Evolutionary conservation across 768 basidiomycete genomes (phyloP).

Genomic region (Solioccasus polychromus): DNA sequence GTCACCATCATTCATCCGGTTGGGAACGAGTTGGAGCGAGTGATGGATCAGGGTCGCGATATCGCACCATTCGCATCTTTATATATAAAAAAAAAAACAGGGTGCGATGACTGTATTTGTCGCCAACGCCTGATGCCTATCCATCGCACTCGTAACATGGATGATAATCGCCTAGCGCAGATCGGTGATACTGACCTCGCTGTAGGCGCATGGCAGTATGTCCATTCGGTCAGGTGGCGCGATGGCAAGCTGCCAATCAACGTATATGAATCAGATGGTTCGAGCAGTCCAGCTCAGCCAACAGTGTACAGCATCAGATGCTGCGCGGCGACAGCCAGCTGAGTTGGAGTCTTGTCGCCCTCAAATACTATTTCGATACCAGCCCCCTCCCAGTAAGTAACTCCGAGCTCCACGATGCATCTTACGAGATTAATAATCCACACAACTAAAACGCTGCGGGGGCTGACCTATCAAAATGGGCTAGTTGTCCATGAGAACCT

Average conservation of each 20-base stretch:
- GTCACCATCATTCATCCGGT: slow-evolving; percentile 11
- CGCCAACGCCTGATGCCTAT: slow-evolving; percentile 11
- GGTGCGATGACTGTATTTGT: slow-evolving; percentile 16
- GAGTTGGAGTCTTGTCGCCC: slow-evolving; percentile 20
- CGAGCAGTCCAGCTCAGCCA: slow-evolving; percentile 5
- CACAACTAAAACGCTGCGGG: slow-evolving; percentile 13
- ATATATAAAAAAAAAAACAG: slow-evolving; percentile 4
- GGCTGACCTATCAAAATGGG: slow-evolving; percentile 5
- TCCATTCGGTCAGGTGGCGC: slow-evolving; percentile 15
- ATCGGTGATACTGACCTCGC: slow-evolving; percentile 14
- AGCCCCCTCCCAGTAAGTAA: slow-evolving; percentile 2
- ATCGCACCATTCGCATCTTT: no score
- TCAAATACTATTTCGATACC: slow-evolving; percentile 13
- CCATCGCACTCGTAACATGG: slow-evolving; percentile 5
- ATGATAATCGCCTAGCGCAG: slow-evolving; percentile 11
- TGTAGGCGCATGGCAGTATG: slow-evolving; percentile 19
- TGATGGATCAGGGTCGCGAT: neutral
- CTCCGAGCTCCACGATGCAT: slow-evolving; percentile 23
- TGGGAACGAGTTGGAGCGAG: neutral
- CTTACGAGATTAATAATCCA: slow-evolving; percentile 21
- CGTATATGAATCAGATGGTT: slow-evolving; percentile 20
- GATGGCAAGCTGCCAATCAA: slow-evolving; percentile 20
- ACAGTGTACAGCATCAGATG: slow-evolving; percentile 11
- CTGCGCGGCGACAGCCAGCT: slow-evolving; percentile 17
- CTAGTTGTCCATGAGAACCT: slow-evolving; percentile 16